Conservation (phyloP, 768 basidiomycete genomes). For the Russula emetica region DNA sequence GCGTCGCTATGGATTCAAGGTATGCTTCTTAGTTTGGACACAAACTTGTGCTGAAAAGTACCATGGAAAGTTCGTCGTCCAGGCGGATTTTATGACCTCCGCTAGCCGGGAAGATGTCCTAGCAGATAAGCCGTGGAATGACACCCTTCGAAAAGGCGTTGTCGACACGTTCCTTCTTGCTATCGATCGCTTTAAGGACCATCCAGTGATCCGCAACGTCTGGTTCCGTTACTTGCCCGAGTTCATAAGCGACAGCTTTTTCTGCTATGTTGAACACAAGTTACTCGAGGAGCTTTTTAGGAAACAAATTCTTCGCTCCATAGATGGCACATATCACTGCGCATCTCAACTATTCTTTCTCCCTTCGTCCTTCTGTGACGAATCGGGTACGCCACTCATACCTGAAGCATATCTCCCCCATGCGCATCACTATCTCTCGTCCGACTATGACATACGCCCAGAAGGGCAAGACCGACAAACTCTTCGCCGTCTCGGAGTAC, state of each 20-base stretch:
- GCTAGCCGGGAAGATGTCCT: slow-evolving; percentile 33
- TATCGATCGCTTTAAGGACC: slow-evolving; percentile 24
- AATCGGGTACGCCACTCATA: slow-evolving; percentile 13
- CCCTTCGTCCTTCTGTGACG: slow-evolving; percentile 1
- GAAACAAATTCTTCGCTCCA: slow-evolving; percentile 26
- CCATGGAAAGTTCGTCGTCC: slow-evolving; percentile 31
- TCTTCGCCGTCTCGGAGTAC: slow-evolving; percentile 23
- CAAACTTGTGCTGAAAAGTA: neutral
- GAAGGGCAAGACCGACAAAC: neutral
- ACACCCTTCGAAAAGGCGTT: slow-evolving; percentile 27
- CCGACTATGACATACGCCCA: slow-evolving; percentile 12
- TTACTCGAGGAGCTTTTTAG: slow-evolving; percentile 13
- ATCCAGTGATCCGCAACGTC: slow-evolving; percentile 25
- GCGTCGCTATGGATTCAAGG: slow-evolving; percentile 29
- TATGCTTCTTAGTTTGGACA: slow-evolving; percentile 15
- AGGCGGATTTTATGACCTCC: slow-evolving; percentile 34
- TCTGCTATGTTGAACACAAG: slow-evolving; percentile 22
- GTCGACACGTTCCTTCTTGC: slow-evolving; percentile 29
- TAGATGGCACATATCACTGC: slow-evolving; percentile 16
- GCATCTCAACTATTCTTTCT: slow-evolving; percentile 21
- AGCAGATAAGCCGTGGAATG: slow-evolving; percentile 30
- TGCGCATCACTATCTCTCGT: slow-evolving; percentile 12
- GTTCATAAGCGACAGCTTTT: slow-evolving; percentile 25
- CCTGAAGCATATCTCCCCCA: slow-evolving; percentile 12
- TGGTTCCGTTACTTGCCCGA: slow-evolving; percentile 33